Evolutionary conservation across 2,329 filamentous ascomycete genomes (phyloP).

Genomic region (Colletotrichum sp.): DNA sequence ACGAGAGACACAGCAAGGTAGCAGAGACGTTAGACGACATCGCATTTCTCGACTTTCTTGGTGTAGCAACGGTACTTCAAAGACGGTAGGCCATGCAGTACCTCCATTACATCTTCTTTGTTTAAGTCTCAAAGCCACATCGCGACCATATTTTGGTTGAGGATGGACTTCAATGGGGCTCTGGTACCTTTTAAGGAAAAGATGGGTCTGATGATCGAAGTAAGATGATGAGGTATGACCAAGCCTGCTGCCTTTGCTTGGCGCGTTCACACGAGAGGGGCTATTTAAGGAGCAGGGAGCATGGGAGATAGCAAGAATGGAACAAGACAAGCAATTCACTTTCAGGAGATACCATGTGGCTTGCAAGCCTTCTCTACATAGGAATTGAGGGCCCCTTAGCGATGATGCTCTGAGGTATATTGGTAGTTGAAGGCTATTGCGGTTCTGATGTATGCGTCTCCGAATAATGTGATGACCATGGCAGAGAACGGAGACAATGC

Average conservation of each 20-base stretch:
- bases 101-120: too few relatives aligned
- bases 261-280: neutral
- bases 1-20: accelerated
- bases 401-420: accelerated
- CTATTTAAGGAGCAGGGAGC: neutral
- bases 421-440: accelerated
- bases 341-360: too few relatives aligned
- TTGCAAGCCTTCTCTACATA: neutral
- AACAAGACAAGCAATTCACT: neutral
- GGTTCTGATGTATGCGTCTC: neutral
- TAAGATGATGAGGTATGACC: accelerated
- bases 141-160: neutral
- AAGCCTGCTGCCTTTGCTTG: neutral
- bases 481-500: neutral
- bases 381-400: neutral
- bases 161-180: neutral
- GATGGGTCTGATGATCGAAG: neutral
- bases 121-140: neutral
- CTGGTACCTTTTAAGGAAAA: neutral
- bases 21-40: neutral
- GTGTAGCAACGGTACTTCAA: accelerated
- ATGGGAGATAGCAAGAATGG: neutral
- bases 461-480: neutral
- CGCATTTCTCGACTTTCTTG: neutral
- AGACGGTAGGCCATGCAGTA: too few relatives aligned